Base-by-base conservation (phyloP, 2,329 filamentous ascomycete species). In the Curvularia eragrostidis region DNA sequence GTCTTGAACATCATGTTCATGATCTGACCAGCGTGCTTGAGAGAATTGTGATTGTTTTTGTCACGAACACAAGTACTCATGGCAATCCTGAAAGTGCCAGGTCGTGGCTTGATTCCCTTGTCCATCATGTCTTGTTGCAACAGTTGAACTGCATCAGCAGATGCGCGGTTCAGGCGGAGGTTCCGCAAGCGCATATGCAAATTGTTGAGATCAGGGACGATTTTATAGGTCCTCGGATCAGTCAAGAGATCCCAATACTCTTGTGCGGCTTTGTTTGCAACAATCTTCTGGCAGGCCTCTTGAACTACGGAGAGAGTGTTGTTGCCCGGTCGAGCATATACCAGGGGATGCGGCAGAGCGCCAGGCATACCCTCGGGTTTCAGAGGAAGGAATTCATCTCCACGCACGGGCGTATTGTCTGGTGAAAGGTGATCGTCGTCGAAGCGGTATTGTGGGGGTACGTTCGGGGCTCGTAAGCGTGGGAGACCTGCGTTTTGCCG, bases 171-270 rank as follows among this genome's bases (percentile, higher is more conserved):
- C 32, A 84, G 75, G 50, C 87, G 85, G 34, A 95, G 83, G 41
- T 91, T 74, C 52, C 86, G 84, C 15, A 97, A 81, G 68, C 91
- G 88, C 62, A 82, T 80, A 63, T 87, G 81, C 78, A 88, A 90
- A 71, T 91, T 93, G 62, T 88, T 83, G 8, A 80, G 68, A 72
- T 97, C 93, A 0, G 94, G 93, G 2, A 80, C 72, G 58, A 97
- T 78, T n/a, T 78, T 77, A 72, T 87, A 83, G 12, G 82, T 76
- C 1, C 81, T 74, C 0, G 68, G 67, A 26, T 75, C 72, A 6
- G 89, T 90, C 56, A 97, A 79, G 5, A 89, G 72, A 18, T 89
- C 80, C 93, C 93, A 98, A 76, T 97, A 98, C 30, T 83, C 83
- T 51, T 84, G 77, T n/a, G 87, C 90, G n/a, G 85, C 77, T 13